Conservation (phyloP, 1,284 basidiomycete species). For the Mycena sp. region DNA sequence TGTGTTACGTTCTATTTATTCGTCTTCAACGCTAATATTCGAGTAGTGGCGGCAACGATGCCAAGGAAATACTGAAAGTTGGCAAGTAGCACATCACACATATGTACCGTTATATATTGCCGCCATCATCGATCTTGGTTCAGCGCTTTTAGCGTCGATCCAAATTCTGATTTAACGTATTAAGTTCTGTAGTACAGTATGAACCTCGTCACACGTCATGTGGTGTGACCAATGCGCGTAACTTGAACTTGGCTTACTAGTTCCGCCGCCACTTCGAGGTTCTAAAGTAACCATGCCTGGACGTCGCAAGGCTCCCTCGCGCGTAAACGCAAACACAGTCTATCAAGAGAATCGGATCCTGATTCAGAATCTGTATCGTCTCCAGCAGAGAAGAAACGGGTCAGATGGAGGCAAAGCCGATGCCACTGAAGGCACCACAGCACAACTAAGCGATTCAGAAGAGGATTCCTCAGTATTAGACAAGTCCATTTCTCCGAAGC, state of each 20-base stretch:
- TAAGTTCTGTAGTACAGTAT: too few relatives aligned
- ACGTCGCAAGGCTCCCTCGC: neutral
- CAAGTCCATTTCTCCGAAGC: slow-evolving; percentile 27
- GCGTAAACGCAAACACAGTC: slow-evolving; percentile 18
- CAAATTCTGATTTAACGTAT: too few relatives aligned
- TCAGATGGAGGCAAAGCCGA: slow-evolving; percentile 46
- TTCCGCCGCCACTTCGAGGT: too few relatives aligned
- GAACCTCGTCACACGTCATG: too few relatives aligned
- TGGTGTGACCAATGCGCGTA: too few relatives aligned
- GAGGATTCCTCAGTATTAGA: neutral
- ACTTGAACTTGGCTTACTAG: too few relatives aligned
- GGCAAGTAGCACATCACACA: slow-evolving; percentile 27
- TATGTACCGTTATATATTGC: too few relatives aligned
- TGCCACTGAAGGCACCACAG: slow-evolving; percentile 26
- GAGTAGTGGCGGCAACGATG: slow-evolving; percentile 44
- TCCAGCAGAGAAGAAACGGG: slow-evolving; percentile 42
- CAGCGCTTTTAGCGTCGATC: too few relatives aligned
- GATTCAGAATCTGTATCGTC: slow-evolving; percentile 14
- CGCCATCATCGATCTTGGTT: too few relatives aligned
- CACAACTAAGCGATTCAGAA: slow-evolving; percentile 24
- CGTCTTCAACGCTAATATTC: neutral
- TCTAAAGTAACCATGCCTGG: neutral
- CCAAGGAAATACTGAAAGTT: slow-evolving; percentile 27
- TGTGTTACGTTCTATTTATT: slow-evolving; percentile 47
- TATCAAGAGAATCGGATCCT: slow-evolving; percentile 3